Percentiles rank a stretch among this genome's conserved stretches.
These are phyloP conservation scores for Hordeum pubiflorum DNA, from an alignment of 202 grass and related monocot genomes.

Conservation along the genomic window DNA sequence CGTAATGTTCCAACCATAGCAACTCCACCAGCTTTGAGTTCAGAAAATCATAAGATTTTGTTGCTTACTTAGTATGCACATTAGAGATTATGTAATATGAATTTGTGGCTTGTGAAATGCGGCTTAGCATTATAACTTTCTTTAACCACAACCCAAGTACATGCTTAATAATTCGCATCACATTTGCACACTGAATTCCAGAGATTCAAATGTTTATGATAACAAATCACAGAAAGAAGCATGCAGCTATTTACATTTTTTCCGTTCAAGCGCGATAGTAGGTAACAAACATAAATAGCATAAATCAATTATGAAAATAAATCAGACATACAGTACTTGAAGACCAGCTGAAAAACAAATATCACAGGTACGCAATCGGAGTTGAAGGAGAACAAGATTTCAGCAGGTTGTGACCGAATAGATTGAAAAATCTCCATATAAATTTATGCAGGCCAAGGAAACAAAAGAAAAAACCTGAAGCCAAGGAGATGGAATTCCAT, in stretches of 20 bases:
- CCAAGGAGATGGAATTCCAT: slow-evolving; percentile 99
- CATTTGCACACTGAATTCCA: neutral
- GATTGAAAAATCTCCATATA: neutral
- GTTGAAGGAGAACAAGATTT: neutral
- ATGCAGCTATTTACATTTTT: neutral
- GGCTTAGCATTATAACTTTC: neutral
- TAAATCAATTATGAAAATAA: neutral
- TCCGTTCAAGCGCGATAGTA: neutral
- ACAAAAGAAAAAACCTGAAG: slow-evolving; percentile 76
- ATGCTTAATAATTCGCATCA: neutral
- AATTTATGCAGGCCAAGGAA: neutral
- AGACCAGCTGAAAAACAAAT: neutral
- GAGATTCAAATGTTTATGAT: neutral
- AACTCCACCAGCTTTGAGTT: neutral
- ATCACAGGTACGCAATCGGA: neutral
- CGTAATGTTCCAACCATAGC: neutral
- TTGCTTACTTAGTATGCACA: slow-evolving; percentile 1
- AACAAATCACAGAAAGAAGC: neutral
- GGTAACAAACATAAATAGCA: neutral
- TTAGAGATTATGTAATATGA: neutral
- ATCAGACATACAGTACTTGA: neutral
- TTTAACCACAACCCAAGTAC: neutral
- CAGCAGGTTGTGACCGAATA: neutral
- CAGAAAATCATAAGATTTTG: neutral
- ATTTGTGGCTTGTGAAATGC: neutral